phyloP scores from a whole-genome alignment of 345 rosid species.

The Linum usitatissimum region DNA sequence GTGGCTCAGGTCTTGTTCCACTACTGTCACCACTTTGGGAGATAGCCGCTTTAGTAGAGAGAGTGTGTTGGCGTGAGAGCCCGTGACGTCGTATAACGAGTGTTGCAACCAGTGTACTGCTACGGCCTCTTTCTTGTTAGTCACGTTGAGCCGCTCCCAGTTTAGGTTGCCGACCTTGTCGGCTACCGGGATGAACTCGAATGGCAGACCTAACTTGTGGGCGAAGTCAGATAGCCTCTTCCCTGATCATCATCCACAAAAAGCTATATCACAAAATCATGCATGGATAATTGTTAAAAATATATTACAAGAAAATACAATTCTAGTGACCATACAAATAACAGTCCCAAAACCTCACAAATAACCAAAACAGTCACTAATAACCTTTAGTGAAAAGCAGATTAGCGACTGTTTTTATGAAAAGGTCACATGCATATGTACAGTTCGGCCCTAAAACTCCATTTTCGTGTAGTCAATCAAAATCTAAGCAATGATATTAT shows the following conservation, averaged over 20 bases:
- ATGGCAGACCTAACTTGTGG: slow-evolving; percentile 69
- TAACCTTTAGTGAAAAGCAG: too few relatives aligned
- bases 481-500: too few relatives aligned
- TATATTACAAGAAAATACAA: too few relatives aligned
- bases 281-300: too few relatives aligned
- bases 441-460: too few relatives aligned
- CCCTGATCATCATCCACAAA: slow-evolving; percentile 18
- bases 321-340: too few relatives aligned
- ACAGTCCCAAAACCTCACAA: too few relatives aligned
- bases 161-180: slow-evolving; percentile 83
- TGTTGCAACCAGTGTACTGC: slow-evolving; percentile 99
- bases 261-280: too few relatives aligned
- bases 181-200: slow-evolving; percentile 77
- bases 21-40: slow-evolving; percentile 94
- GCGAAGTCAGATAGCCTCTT: slow-evolving; percentile 89
- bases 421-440: too few relatives aligned
- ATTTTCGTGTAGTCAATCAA: too few relatives aligned
- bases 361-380: too few relatives aligned
- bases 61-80: slow-evolving; percentile 79
- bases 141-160: slow-evolving; percentile 57
- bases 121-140: slow-evolving; percentile 68
- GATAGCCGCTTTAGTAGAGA: slow-evolving; percentile 84
- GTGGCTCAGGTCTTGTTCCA: slow-evolving; percentile 90
- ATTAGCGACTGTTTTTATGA: too few relatives aligned
- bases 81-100: slow-evolving; percentile 94